Percentiles rank a stretch among this genome's conserved stretches.
Evolutionary conservation across 2,329 filamentous ascomycete species (phyloP).

Genomic region (Tolypocladium tundrense): DNA sequence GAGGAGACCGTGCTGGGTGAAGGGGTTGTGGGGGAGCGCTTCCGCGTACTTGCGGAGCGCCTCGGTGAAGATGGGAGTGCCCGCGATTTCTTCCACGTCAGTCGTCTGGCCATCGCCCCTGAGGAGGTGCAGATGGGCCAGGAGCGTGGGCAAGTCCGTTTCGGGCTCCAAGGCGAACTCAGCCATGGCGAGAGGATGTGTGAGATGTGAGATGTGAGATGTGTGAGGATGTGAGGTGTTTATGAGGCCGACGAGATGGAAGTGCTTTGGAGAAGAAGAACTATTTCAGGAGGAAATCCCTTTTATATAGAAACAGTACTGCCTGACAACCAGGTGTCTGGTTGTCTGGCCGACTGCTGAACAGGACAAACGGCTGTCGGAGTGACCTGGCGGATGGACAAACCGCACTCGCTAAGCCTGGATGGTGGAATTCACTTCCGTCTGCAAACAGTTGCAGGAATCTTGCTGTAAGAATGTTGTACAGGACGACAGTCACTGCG

Average conservation of each 20-base stretch:
- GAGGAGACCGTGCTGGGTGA: conserved; percentile 11
- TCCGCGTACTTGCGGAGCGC: conserved; percentile 2
- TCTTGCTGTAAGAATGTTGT: too few species aligned
- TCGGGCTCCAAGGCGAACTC: not conserved
- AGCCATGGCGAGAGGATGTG: not conserved
- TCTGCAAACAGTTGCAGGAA: too few species aligned
- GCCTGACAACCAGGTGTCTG: not conserved
- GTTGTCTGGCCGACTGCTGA: not conserved
- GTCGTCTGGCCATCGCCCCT: not conserved
- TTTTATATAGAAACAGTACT: not conserved
- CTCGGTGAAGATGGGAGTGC: conserved; percentile 10
- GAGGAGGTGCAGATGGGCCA: conserved; percentile 4
- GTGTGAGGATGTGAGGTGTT: too few species aligned
- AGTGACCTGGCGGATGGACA: not conserved
- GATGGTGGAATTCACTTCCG: too few species aligned
- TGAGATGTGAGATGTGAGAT: too few species aligned
- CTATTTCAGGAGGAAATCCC: not conserved
- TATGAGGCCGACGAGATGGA: too few species aligned
- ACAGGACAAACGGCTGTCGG: not conserved
- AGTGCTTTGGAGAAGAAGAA: too few species aligned
- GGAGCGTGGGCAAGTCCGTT: not conserved
- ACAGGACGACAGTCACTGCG: too few species aligned
- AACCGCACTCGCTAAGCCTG: too few species aligned
- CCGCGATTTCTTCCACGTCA: conserved; percentile 3
- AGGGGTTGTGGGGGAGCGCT: not conserved